These are phyloP conservation scores for Kodamaea suecica DNA, from an alignment of 1,139 yeast genomes.

Conservation along the genomic window DNA sequence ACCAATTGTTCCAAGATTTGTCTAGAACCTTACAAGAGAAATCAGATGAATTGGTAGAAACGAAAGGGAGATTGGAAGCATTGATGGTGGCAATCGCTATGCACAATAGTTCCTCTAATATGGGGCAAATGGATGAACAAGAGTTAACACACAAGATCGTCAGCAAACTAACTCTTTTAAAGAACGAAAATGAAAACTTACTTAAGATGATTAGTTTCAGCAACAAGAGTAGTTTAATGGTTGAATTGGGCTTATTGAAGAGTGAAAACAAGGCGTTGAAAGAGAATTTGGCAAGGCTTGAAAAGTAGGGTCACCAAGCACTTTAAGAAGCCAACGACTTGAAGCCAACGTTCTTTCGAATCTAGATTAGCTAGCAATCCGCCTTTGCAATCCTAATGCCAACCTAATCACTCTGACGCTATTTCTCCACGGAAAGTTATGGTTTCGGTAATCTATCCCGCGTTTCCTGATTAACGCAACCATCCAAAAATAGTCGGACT, in stretches of 20 bases:
- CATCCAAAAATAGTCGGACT: too few species aligned
- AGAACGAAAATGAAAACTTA: constrained; percentile 69
- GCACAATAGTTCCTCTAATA: constrained; percentile 28
- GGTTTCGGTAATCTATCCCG: too few species aligned
- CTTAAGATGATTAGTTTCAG: constrained; percentile 71
- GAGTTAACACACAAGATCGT: constrained; percentile 77
- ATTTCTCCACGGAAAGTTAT: too few species aligned
- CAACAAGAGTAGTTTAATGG: constrained; percentile 64
- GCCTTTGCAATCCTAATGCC: too few species aligned
- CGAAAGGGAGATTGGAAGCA: constrained; percentile 62
- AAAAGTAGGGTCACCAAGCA: not conserved
- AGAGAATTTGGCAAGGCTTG: constrained; percentile 3
- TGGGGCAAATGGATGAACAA: constrained; percentile 66
- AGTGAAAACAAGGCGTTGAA: constrained; percentile 23
- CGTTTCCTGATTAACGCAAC: too few species aligned
- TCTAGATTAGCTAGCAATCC: too few species aligned
- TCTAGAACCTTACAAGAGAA: constrained; percentile 50
- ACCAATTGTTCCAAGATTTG: constrained; percentile 48
- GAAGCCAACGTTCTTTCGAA: not conserved
- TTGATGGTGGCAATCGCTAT: constrained; percentile 39
- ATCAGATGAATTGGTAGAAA: constrained; percentile 54
- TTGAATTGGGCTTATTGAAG: constrained; percentile 62
- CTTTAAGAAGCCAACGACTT: too few species aligned
- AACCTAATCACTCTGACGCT: too few species aligned
- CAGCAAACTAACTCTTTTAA: constrained; percentile 57